Evolutionary conservation across 2,329 filamentous ascomycete species (phyloP).

Genomic region (Neurospora sp.): DNA sequence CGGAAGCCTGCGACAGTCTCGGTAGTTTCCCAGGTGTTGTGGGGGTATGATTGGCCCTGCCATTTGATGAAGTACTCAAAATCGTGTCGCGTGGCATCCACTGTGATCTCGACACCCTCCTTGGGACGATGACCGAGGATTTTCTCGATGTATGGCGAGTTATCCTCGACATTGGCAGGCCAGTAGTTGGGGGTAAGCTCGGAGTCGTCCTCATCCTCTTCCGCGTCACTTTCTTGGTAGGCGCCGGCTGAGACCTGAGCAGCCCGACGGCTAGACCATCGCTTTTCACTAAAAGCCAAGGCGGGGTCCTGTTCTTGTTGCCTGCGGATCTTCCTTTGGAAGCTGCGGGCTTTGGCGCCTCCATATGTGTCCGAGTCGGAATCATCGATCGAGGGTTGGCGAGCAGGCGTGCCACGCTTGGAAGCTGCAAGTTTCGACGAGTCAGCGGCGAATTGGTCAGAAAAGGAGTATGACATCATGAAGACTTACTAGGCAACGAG

Average conservation of each 20-base stretch:
- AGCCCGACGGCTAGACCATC: constrained; percentile 21
- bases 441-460: neutral
- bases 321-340: constrained; percentile 20
- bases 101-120: constrained; percentile 51
- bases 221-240: constrained; percentile 55
- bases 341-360: constrained; percentile 19
- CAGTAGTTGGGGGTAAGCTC: constrained; percentile 63
- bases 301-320: constrained; percentile 19
- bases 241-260: constrained; percentile 20
- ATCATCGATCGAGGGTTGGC: constrained; percentile 19
- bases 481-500: constrained; percentile 50
- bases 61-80: constrained; percentile 95
- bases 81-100: constrained; percentile 56
- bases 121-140: constrained; percentile 79
- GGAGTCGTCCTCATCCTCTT: constrained; percentile 49
- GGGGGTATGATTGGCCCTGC: constrained; percentile 90
- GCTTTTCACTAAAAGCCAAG: constrained; percentile 17
- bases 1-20: constrained; percentile 66
- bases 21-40: constrained; percentile 88
- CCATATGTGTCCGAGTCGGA: constrained; percentile 21
- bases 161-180: constrained; percentile 60
- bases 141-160: constrained; percentile 77
- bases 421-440: constrained; percentile 12
- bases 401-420: constrained; percentile 20
- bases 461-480: neutral